These are phyloP conservation scores for Rhizophora mangle DNA, from an alignment of 345 rosid species.

Conservation along the genomic window DNA sequence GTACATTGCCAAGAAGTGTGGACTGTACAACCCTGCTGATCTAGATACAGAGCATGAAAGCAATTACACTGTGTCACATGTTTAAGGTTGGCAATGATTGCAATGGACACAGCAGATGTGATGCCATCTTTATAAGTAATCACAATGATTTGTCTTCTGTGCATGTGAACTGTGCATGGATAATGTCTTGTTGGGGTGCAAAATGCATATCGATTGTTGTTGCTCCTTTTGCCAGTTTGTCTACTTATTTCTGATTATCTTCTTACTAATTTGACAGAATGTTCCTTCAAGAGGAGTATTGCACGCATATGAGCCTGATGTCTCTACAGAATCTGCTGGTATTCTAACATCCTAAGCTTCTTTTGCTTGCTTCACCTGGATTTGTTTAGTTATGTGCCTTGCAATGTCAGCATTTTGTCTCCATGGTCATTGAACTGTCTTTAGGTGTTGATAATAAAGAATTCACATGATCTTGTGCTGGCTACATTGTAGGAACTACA, in stretches of 20 bases:
- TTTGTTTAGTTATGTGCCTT: constrained; percentile 3
- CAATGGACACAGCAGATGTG: too few species aligned
- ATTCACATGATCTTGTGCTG: background rate
- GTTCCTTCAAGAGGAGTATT: constrained; percentile 33
- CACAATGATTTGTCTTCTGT: too few species aligned
- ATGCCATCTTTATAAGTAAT: too few species aligned
- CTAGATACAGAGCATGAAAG: too few species aligned
- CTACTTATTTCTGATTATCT: constrained; percentile 11
- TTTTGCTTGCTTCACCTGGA: background rate
- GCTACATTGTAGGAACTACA: too few species aligned
- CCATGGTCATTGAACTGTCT: background rate
- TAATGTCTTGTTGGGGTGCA: background rate
- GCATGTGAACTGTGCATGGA: too few species aligned
- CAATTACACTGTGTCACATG: too few species aligned
- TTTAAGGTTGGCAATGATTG: too few species aligned
- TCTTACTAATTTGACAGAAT: constrained; percentile 34
- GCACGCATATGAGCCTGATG: constrained; percentile 58
- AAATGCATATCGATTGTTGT: background rate
- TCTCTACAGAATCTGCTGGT: constrained; percentile 50
- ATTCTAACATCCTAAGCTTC: constrained; percentile 18
- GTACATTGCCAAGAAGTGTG: too few species aligned
- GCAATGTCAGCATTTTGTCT: background rate
- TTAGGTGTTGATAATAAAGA: background rate
- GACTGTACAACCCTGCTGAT: too few species aligned
- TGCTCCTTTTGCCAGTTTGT: constrained; percentile 7